phyloP scores from a whole-genome alignment of 2,329 filamentous ascomycete species.

The Aspergillus ibericus region DNA sequence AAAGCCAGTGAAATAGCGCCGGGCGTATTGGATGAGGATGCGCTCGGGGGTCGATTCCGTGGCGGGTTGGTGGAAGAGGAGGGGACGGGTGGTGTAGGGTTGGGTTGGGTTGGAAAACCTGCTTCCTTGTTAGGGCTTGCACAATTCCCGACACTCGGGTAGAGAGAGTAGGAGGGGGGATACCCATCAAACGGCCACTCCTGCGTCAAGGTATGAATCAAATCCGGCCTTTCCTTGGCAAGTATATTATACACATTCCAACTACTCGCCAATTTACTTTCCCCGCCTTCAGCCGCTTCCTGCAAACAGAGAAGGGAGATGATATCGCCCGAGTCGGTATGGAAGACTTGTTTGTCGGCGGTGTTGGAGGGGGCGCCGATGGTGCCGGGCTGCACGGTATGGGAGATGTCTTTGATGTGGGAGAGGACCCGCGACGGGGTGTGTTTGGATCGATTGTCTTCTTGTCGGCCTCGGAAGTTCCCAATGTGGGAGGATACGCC shows the following conservation, averaged over 20 bases:
- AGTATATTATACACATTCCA: slow-evolving; percentile 59
- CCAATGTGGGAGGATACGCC: slow-evolving; percentile 48
- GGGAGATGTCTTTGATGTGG: slow-evolving; percentile 63
- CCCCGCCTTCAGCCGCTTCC: slow-evolving; percentile 51
- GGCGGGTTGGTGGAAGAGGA: slow-evolving; percentile 54
- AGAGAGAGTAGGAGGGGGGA: slow-evolving; percentile 11
- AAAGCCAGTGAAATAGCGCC: slow-evolving; percentile 58
- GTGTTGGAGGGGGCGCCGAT: slow-evolving; percentile 49
- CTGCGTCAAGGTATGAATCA: slow-evolving; percentile 53
- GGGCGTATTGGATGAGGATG: slow-evolving; percentile 61
- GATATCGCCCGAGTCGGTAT: slow-evolving; percentile 58
- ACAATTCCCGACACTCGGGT: too few relatives aligned
- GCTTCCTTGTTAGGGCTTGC: background rate
- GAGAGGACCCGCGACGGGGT: slow-evolving; percentile 53
- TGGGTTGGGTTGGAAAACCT: slow-evolving; percentile 55
- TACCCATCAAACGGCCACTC: slow-evolving; percentile 52
- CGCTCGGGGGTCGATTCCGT: slow-evolving; percentile 51
- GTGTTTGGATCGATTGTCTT: slow-evolving; percentile 32
- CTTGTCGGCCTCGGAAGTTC: slow-evolving; percentile 42
- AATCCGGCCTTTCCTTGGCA: slow-evolving; percentile 52
- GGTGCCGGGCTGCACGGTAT: slow-evolving; percentile 23
- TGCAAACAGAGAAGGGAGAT: slow-evolving; percentile 52
- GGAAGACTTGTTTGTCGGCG: slow-evolving; percentile 50
- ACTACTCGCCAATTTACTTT: slow-evolving; percentile 54
- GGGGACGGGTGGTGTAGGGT: slow-evolving; percentile 44